A percentile compares a stretch with the other conserved stretches of the same genome.
These are phyloP conservation scores for Pseudopyricularia cyperi DNA, from an alignment of 2,329 filamentous ascomycete genomes.

Conservation along the genomic window DNA sequence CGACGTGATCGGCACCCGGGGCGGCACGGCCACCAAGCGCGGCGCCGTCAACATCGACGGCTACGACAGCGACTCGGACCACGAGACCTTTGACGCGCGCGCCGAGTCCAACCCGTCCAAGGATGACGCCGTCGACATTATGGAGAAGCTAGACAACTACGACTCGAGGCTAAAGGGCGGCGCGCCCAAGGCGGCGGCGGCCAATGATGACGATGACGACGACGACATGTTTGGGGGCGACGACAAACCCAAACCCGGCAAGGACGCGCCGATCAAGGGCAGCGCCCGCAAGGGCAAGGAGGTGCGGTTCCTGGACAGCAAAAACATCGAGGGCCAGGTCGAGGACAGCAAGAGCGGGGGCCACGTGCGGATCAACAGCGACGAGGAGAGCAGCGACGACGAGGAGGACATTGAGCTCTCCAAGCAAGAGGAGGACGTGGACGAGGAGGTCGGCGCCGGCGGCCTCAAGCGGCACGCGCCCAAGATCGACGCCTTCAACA, in stretches of 20 bases:
- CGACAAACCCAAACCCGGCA: conserved; percentile 26
- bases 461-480: conserved; percentile 88
- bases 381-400: conserved; percentile 41
- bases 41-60: conserved; percentile 94
- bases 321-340: conserved; percentile 69
- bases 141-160: conserved; percentile 43
- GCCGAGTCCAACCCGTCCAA: conserved; percentile 44
- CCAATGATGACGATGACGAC: conserved; percentile 45
- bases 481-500: conserved; percentile 92
- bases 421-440: conserved; percentile 61
- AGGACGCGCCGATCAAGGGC: conserved; percentile 12
- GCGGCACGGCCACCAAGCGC: conserved; percentile 64
- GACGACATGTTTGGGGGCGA: conserved; percentile 75
- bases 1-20: conserved; percentile 76
- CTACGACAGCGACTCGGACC: conserved; percentile 88
- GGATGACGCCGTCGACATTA: conserved; percentile 29
- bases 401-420: conserved; percentile 65
- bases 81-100: conserved; percentile 75
- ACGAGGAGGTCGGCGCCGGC: conserved; percentile 82
- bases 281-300: conserved; percentile 47
- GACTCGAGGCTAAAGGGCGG: conserved; percentile 22
- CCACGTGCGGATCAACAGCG: conserved; percentile 48
- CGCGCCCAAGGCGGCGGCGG: conserved; percentile 18
- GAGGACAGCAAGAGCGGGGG: conserved; percentile 60
- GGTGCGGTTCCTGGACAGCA: conserved; percentile 45